Base-by-base conservation (phyloP, 2,329 filamentous ascomycete species). In the Colletotrichum sp. region DNA sequence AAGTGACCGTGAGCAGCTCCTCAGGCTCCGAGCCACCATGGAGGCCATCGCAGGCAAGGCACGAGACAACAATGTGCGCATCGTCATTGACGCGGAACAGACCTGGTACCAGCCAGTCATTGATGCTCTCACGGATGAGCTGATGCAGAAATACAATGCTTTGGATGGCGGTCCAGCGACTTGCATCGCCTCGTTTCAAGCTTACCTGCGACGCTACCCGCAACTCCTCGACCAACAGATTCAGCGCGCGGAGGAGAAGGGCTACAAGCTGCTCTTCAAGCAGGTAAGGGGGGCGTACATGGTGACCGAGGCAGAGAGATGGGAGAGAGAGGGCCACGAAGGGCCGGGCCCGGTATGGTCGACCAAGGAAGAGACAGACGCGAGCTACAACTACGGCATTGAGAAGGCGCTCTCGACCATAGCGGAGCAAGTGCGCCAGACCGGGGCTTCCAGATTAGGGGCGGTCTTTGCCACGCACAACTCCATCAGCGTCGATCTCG, bases 171-270 rank as follows among this genome's bases (percentile, higher is more conserved):
- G 55, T 7, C 24, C 55, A 28, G 55, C 55, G 55, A 58, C 55
- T 2, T 58, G 55, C 0, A 58, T 58, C 24, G 55, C 55, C 24
- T 58, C 55, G 21, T 58, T 58, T 0, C 55, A 58, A 28, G 55
- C 55, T 1, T 58, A 58, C 55, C 26, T 58, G 26, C 24, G 55
- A 18, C 21, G 55, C 13, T 58, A 58, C 55, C 55, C 55, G 4
- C 78, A 79, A 26, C 77, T 79, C 8, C 77, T 80, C 5, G 75
- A 79, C 26, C 72, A 80, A 10, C 78, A 79, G 64, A 78, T 79
- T 12, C 63, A 30, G 10, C 78, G 78, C 24, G 78, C 79, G 2
- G 70, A 79, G 3, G 71, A 76, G 15, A 77, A 75, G 30, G 77
- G 78, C 6, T 80, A 79, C 36, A 79, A 77, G 61, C 57, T 80